A percentile compares a stretch with the other conserved stretches of the same genome.
Evolutionary conservation across 345 rosid species (phyloP).

Genomic region (Pugionium dolabratum): DNA sequence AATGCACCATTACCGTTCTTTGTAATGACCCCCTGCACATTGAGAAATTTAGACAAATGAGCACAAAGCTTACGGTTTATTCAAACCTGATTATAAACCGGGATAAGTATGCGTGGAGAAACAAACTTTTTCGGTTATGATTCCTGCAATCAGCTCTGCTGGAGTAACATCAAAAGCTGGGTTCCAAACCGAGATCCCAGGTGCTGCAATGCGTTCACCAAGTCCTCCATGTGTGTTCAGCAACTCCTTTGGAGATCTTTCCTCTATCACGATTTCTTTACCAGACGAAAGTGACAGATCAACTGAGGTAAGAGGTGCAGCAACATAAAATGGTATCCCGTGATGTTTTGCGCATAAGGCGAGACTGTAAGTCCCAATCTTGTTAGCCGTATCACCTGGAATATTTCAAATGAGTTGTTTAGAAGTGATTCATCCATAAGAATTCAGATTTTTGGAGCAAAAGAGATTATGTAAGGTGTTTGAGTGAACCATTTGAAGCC

Average conservation of each 20-base stretch:
- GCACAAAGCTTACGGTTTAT: neutral
- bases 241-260: constrained; percentile 77
- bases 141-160: constrained; percentile 69
- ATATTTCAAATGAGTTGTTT: constrained; percentile 10
- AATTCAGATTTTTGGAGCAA: constrained; percentile 10
- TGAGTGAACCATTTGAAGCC: constrained; percentile 71
- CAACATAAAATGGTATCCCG: constrained; percentile 72
- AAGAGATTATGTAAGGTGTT: constrained; percentile 20
- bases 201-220: constrained; percentile 94
- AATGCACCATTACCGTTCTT: constrained; percentile 50
- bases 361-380: constrained; percentile 96
- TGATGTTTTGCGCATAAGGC: constrained; percentile 80
- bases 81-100: neutral
- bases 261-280: constrained; percentile 73
- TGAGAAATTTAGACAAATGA: neutral
- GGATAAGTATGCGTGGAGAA: neutral
- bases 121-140: constrained; percentile 83
- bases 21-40: constrained; percentile 69
- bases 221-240: constrained; percentile 78
- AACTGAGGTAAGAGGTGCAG: constrained; percentile 88
- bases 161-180: constrained; percentile 97
- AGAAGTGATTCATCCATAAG: neutral
- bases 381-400: constrained; percentile 94
- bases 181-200: constrained; percentile 90
- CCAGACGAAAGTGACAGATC: constrained; percentile 83